Evolutionary conservation across 2,329 filamentous ascomycete species (phyloP).

Genomic region (Fusarium poae): DNA sequence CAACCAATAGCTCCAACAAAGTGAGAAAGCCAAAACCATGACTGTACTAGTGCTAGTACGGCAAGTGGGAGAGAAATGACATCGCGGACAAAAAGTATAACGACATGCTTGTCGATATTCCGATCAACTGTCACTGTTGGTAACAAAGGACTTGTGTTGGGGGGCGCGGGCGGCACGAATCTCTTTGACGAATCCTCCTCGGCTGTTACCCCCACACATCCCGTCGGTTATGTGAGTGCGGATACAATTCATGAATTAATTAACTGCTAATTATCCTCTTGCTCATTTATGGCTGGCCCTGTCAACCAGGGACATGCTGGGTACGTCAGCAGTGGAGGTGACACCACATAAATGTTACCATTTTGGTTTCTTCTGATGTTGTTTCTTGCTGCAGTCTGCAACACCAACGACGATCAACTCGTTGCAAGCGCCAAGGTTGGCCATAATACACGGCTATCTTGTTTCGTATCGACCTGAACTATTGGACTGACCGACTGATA

Average conservation of each 20-base stretch:
- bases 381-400: slow-evolving; percentile 13
- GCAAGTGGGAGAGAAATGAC: slow-evolving; percentile 15
- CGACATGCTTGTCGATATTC: slow-evolving; percentile 17
- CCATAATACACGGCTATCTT: slow-evolving; percentile 7
- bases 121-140: slow-evolving; percentile 20
- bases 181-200: slow-evolving; percentile 18
- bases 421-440: slow-evolving; percentile 5
- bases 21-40: background rate
- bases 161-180: slow-evolving; percentile 14
- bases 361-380: slow-evolving; percentile 23
- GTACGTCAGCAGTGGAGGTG: slow-evolving; percentile 44
- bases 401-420: slow-evolving; percentile 10
- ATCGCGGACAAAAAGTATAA: background rate
- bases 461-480: slow-evolving; percentile 14
- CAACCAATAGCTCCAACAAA: slow-evolving; percentile 3
- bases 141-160: slow-evolving; percentile 31
- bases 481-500: slow-evolving; percentile 28
- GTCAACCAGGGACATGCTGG: slow-evolving; percentile 31
- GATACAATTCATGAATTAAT: background rate
- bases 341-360: slow-evolving; percentile 20
- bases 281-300: slow-evolving; percentile 15
- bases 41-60: slow-evolving; percentile 5
- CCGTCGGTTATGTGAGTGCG: slow-evolving; percentile 20
- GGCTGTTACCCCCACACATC: slow-evolving; percentile 38
- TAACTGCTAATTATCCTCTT: slow-evolving; percentile 11